Evolutionary conservation across 2,329 filamentous ascomycete genomes (phyloP).

Genomic region (Chaetomiaceae sp.): DNA sequence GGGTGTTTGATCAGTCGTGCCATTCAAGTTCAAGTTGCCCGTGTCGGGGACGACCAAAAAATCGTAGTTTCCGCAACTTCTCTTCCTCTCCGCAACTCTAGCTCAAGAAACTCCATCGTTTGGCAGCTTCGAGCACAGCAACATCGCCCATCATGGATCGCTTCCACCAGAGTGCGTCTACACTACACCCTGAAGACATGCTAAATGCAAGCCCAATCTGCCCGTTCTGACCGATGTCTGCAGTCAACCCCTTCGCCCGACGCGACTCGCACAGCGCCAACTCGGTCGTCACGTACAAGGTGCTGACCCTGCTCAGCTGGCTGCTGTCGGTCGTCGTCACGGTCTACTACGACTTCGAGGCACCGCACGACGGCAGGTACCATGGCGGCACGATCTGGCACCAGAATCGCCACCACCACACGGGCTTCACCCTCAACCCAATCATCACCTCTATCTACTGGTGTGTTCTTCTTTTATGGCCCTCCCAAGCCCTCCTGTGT

Average conservation of each 20-base stretch:
- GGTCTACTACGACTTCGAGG: constrained; percentile 65
- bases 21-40: too few relatives aligned
- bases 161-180: constrained; percentile 13
- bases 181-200: too few relatives aligned
- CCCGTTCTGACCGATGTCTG: constrained; percentile 5
- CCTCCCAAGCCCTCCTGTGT: background rate
- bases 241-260: constrained; percentile 71
- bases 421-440: constrained; percentile 69
- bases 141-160: constrained; percentile 13
- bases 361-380: constrained; percentile 55
- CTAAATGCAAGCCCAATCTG: too few relatives aligned
- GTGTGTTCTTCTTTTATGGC: constrained; percentile 36
- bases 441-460: constrained; percentile 67
- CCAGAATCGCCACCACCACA: constrained; percentile 60
- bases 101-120: background rate
- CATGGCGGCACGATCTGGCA: constrained; percentile 64
- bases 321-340: constrained; percentile 64
- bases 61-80: too few relatives aligned
- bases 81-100: too few relatives aligned
- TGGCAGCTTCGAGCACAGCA: background rate
- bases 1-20: too few relatives aligned
- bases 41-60: too few relatives aligned
- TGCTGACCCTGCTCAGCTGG: constrained; percentile 69
- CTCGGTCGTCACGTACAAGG: constrained; percentile 65
- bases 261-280: constrained; percentile 58